Percentiles rank a stretch among this genome's conserved stretches.
Evolutionary conservation across 495 filamentous ascomycete genomes (phyloP).

Genomic region (Oidiodendron maius): DNA sequence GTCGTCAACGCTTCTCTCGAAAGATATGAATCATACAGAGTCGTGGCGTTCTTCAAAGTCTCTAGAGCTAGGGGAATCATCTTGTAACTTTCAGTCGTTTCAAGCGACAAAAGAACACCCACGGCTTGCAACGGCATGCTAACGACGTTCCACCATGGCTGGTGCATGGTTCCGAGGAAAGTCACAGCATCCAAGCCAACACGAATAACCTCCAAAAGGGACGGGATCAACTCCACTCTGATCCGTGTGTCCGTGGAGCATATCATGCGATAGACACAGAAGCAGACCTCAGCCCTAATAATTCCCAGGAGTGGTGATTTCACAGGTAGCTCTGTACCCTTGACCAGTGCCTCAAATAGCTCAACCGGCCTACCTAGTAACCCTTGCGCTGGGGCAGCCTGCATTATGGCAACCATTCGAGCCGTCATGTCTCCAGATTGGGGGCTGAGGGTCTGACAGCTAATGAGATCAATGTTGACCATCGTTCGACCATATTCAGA

Average conservation of each 20-base stretch:
- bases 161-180: conserved; percentile 25
- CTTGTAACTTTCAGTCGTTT: conserved; percentile 35
- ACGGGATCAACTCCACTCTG: conserved; percentile 2
- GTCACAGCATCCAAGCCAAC: conserved; percentile 23
- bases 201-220: conserved; percentile 17
- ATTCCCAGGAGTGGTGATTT: conserved; percentile 33
- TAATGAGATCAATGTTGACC: conserved; percentile 9
- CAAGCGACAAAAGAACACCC: conserved; percentile 44
- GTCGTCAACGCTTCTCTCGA: conserved; percentile 14
- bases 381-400: conserved; percentile 1
- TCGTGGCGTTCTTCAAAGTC: conserved; percentile 25
- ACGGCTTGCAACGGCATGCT: conserved; percentile 48
- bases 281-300: conserved; percentile 40
- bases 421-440: conserved; percentile 1
- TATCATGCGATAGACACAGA: conserved; percentile 36
- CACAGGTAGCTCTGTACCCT: conserved; percentile 31
- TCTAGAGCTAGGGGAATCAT: conserved; percentile 41
- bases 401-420: conserved; percentile 1
- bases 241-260: not conserved
- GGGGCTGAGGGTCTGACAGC: not conserved
- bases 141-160: conserved; percentile 48
- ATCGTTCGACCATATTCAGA: conserved; percentile 40
- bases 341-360: conserved; percentile 33
- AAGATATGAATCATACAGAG: conserved; percentile 5
- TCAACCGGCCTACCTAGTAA: not conserved